phyloP scores from a whole-genome alignment of 345 rosid genomes.

The Populus pruinosa region DNA sequence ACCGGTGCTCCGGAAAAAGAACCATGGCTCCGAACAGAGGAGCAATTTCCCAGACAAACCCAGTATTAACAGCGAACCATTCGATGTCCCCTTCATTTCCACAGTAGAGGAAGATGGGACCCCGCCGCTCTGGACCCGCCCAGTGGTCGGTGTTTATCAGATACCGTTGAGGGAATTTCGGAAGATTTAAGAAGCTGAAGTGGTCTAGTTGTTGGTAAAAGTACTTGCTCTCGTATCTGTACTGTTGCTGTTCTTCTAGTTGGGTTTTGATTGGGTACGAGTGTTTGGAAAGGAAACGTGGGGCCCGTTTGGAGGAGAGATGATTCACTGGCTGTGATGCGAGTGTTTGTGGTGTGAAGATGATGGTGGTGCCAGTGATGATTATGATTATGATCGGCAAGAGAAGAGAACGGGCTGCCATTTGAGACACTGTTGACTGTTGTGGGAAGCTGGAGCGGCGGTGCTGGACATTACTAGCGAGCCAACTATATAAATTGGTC shows the following conservation, averaged over 20 bases:
- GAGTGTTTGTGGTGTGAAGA: constrained; percentile 3
- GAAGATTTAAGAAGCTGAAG: constrained; percentile 69
- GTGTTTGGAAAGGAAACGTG: constrained; percentile 39
- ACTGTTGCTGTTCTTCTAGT: constrained; percentile 12
- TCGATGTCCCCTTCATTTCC: constrained; percentile 86
- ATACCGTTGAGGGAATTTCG: constrained; percentile 59
- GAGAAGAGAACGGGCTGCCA: neutral
- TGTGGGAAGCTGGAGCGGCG: too few species aligned
- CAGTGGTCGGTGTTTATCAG: constrained; percentile 65
- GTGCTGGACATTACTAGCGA: too few species aligned
- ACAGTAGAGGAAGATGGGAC: constrained; percentile 81
- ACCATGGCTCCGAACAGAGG: constrained; percentile 78
- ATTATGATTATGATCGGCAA: constrained; percentile 9
- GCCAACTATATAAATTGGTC: too few species aligned
- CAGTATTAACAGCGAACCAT: constrained; percentile 77
- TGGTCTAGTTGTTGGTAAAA: constrained; percentile 68
- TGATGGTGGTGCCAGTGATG: constrained; percentile 23
- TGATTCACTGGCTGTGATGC: constrained; percentile 20
- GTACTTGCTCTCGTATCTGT: constrained; percentile 58
- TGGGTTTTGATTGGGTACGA: constrained; percentile 19
- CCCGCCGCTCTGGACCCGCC: constrained; percentile 50
- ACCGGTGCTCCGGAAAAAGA: constrained; percentile 83
- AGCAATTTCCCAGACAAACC: constrained; percentile 79
- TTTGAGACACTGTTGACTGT: too few species aligned
- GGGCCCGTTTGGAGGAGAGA: constrained; percentile 13